Conservation (phyloP, 106 monocot genomes). For the Dendrobium nobile region DNA sequence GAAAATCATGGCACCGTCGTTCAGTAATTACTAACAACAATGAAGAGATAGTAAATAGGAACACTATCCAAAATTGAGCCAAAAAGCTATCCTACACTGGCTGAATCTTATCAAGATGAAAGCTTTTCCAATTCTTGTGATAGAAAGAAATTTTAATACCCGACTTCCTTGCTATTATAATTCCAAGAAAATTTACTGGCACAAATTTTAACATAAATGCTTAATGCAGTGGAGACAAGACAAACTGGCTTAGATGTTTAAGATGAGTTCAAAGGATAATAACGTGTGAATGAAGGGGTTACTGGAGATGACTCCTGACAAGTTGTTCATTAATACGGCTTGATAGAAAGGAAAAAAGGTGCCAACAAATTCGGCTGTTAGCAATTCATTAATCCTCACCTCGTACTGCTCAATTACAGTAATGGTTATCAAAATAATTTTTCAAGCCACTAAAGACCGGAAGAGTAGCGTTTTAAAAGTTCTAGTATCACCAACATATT, state of each 20-base stretch:
- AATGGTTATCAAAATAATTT: neutral
- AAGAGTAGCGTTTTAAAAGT: neutral
- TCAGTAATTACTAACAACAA: neutral
- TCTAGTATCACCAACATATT: too few relatives aligned
- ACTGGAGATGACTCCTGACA: neutral
- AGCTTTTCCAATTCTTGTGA: slow-evolving; percentile 1
- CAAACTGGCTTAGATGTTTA: neutral
- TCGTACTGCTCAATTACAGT: neutral
- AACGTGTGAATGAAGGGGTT: neutral
- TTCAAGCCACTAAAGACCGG: too few relatives aligned
- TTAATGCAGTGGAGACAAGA: neutral
- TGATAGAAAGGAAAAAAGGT: neutral
- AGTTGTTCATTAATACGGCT: neutral
- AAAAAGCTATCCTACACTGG: neutral
- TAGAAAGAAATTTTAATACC: neutral
- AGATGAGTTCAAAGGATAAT: neutral
- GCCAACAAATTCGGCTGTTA: neutral
- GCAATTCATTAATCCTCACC: neutral
- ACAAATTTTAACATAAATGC: neutral
- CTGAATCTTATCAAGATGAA: neutral
- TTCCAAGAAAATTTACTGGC: neutral
- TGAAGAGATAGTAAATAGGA: neutral
- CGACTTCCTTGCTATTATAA: neutral
- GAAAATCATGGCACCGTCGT: neutral
- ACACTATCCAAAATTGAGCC: neutral